A percentile compares a stretch with the other conserved stretches of the same genome.
These are phyloP conservation scores for Backusella tuberculispora DNA, from an alignment of 192 early-diverging fungal genomes.

Conservation along the genomic window DNA sequence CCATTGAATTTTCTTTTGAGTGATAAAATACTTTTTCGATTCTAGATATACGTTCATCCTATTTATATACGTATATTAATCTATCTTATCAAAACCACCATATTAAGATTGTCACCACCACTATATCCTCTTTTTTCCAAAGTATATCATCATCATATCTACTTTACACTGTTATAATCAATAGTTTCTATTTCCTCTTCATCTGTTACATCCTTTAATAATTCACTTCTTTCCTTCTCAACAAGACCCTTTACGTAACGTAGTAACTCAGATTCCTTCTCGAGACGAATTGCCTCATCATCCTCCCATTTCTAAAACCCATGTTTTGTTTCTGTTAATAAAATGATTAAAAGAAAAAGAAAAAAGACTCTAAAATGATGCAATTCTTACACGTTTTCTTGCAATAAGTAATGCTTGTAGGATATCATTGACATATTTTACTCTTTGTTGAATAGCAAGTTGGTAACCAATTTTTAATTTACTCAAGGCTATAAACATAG, in stretches of 20 bases:
- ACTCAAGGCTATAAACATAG: constrained; percentile 37
- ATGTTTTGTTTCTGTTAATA: neutral
- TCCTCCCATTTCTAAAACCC: constrained; percentile 63
- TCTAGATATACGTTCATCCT: constrained; percentile 48
- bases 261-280: constrained; percentile 61
- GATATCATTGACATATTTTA: constrained; percentile 67
- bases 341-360: neutral
- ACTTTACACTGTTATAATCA: constrained; percentile 32
- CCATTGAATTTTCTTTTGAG: constrained; percentile 50
- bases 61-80: constrained; percentile 18
- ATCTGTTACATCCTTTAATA: constrained; percentile 29
- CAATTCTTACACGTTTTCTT: constrained; percentile 48
- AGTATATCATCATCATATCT: no score
- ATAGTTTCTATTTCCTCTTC: constrained; percentile 35
- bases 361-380: neutral
- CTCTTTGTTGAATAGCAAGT: constrained; percentile 59
- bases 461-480: constrained; percentile 57
- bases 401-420: constrained; percentile 60
- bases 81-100: neutral
- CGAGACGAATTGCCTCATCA: constrained; percentile 54
- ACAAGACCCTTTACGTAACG: constrained; percentile 67
- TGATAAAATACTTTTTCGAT: constrained; percentile 54
- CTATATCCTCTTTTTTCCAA: no score
- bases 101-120: no score
- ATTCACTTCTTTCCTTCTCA: constrained; percentile 57